Percentiles rank a stretch among this genome's conserved stretches.
Evolutionary conservation across 495 filamentous ascomycete species (phyloP).

Genomic region (Entonaema liquescens): DNA sequence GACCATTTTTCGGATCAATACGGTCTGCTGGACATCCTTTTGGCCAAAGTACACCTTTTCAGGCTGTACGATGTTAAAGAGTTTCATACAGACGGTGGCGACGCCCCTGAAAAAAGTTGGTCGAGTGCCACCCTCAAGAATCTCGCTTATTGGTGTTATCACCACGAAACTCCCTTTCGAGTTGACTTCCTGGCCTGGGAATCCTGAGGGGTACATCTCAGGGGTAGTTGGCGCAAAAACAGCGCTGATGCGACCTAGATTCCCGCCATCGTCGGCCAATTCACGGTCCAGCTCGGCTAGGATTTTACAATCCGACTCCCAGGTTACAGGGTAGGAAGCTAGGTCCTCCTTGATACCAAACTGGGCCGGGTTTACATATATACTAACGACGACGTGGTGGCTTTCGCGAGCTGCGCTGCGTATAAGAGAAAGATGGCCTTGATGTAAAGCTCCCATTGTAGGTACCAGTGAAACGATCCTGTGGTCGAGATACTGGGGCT

Average conservation of each 20-base stretch:
- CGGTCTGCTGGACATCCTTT: conserved; percentile 97
- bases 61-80: conserved; percentile 90
- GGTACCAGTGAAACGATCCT: conserved; percentile 87
- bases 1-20: conserved; percentile 86
- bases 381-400: conserved; percentile 82
- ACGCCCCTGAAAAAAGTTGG: conserved; percentile 97
- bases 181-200: conserved; percentile 80
- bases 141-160: conserved; percentile 80
- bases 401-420: conserved; percentile 86
- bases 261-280: conserved; percentile 63
- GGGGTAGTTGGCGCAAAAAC: conserved; percentile 85
- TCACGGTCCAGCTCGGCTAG: conserved; percentile 75
- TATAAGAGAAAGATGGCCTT: conserved; percentile 87
- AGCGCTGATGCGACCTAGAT: conserved; percentile 75
- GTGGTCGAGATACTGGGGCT: conserved; percentile 69
- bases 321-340: conserved; percentile 87
- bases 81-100: conserved; percentile 95
- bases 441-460: conserved; percentile 96
- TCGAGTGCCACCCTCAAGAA: conserved; percentile 84
- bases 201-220: conserved; percentile 86
- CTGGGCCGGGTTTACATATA: conserved; percentile 97
- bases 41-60: conserved; percentile 96
- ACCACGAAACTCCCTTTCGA: conserved; percentile 91
- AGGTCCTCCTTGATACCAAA: conserved; percentile 93
- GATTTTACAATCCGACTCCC: conserved; percentile 74